Base-by-base conservation (phyloP, 495 filamentous ascomycete species). In the Hypoxylon trugodes region DNA sequence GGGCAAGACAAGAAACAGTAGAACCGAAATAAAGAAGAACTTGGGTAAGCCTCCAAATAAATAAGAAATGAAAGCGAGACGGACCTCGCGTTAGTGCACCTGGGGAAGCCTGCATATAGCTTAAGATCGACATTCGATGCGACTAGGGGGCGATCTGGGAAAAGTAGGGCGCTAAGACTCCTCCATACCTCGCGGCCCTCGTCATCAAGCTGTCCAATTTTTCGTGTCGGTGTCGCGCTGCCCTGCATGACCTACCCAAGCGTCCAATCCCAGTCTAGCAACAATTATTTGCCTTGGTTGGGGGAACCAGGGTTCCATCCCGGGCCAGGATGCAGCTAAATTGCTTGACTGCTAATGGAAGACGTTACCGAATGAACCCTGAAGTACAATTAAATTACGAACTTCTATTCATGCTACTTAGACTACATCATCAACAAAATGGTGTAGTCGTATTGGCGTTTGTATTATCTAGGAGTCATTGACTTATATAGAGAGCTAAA, bases 61-160 rank as follows among this genome's bases (percentile, higher is more conserved):
- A 58, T 37, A 58, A 32, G 58, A 67, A 67, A 67, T 67, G 64
- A 67, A 54, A 28, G 41, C 53, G 48, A 62, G 64, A 67, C 64
- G 22, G 46, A 53, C 59, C 37, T 62, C 64, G 61, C 58, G n/a
- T 40, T 62, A 59, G 58, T 53, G 64, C 53, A 52, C 64, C 52
- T 58, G 64, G 64, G 64, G 64, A 67, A 62, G 64, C 64, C 58
- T 66, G 57, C 33, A 41, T 35, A 46, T 28, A 53, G 52, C 46
- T 59, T 54, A 32, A 38, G 62, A 66, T 66, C 56, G 56, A 48
- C 57, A 24, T 33, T 51, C 45, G 46, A 53, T 47, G 37, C 16
- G 40, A 47, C 53, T 40, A 52, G 50, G 54, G 55, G 45, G 21
- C 30, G 43, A 47, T 43, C 45, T 46, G 36, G 37, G 5, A 30